phyloP scores from a whole-genome alignment of 2,329 filamentous ascomycete species.

The Fusarium setosum region DNA sequence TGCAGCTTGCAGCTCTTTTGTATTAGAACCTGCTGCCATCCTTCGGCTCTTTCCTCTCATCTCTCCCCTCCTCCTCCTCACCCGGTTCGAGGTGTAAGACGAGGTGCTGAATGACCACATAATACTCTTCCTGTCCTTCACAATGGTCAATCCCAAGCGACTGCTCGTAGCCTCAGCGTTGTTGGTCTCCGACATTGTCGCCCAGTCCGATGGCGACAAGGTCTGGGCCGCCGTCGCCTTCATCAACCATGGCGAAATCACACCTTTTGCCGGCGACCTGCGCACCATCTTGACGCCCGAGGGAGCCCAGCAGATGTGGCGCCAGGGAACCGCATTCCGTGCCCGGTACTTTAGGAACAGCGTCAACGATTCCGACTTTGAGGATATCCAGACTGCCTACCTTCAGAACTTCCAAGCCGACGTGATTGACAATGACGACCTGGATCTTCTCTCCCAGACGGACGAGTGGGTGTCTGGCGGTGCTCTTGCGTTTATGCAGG shows the following conservation, averaged over 20 bases:
- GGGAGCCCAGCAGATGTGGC: constrained; percentile 64
- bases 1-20: constrained; percentile 6
- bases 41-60: constrained; percentile 15
- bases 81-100: constrained; percentile 17
- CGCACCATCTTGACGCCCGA: constrained; percentile 58
- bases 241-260: constrained; percentile 65
- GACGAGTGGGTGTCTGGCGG: constrained; percentile 70
- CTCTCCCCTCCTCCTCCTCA: constrained; percentile 19
- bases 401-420: constrained; percentile 56
- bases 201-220: constrained; percentile 49
- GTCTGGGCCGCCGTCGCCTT: constrained; percentile 63
- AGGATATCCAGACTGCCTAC: constrained; percentile 43
- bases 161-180: constrained; percentile 20
- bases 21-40: constrained; percentile 9
- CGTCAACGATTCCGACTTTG: constrained; percentile 39
- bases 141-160: constrained; percentile 33
- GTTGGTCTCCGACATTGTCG: constrained; percentile 42
- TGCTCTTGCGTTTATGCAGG: constrained; percentile 83
- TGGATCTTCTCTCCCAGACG: constrained; percentile 55
- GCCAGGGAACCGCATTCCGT: constrained; percentile 61
- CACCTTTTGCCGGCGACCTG: constrained; percentile 50
- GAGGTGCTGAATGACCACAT: too few species aligned
- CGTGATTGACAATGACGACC: constrained; percentile 61
- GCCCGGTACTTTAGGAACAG: constrained; percentile 57
- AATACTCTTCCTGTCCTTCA: constrained; percentile 3